phyloP scores from a whole-genome alignment of 768 basidiomycete genomes.

The Neoboletus magnificus region DNA sequence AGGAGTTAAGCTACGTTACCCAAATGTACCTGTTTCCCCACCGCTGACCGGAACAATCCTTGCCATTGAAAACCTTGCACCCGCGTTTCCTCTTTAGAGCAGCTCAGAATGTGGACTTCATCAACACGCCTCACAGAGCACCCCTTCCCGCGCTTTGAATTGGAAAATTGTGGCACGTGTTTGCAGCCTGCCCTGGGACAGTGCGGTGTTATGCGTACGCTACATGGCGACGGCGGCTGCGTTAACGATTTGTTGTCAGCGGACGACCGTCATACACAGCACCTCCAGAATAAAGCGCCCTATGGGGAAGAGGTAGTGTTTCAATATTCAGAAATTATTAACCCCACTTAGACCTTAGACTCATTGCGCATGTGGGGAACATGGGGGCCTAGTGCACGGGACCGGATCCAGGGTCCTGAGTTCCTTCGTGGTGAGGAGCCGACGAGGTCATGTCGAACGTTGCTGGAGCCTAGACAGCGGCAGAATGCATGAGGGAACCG shows the following conservation, averaged over 20 bases:
- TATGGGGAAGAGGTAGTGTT: background rate
- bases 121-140: background rate
- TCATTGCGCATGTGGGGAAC: background rate
- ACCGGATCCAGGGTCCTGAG: constrained; percentile 1
- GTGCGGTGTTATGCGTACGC: background rate
- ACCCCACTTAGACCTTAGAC: background rate
- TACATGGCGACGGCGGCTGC: background rate
- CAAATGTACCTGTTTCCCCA: constrained; percentile 10
- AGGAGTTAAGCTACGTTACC: constrained; percentile 31
- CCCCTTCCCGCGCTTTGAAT: background rate
- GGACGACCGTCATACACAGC: background rate
- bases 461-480: background rate
- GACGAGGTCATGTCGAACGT: background rate
- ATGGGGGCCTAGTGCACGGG: background rate
- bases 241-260: background rate
- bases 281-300: background rate
- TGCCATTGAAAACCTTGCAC: constrained; percentile 1
- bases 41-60: background rate
- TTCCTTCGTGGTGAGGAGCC: background rate
- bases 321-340: background rate
- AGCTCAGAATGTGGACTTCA: background rate
- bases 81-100: background rate
- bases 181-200: background rate
- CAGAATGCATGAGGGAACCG: background rate
- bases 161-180: background rate